Percentiles rank a stretch among this genome's conserved stretches.
phyloP scores from a whole-genome alignment of 495 filamentous ascomycete species.

The Aspergillus carlsbadensis region DNA sequence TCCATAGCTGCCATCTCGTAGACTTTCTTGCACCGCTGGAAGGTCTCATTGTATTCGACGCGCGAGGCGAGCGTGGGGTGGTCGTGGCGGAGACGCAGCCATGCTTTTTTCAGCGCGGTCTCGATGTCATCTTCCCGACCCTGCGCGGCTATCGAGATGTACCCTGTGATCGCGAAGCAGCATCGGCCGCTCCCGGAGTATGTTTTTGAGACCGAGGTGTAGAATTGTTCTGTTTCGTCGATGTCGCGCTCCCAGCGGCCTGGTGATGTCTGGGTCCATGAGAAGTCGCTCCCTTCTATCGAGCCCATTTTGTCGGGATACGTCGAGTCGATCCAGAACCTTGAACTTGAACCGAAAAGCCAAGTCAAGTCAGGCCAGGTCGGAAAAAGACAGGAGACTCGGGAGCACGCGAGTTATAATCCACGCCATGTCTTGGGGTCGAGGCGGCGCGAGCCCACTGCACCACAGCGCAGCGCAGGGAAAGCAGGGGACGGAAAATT shows the following conservation, averaged over 20 bases:
- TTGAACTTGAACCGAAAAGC: too few species aligned
- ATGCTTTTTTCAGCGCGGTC: slow-evolving; percentile 36
- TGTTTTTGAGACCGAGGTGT: slow-evolving; percentile 32
- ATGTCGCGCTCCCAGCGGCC: slow-evolving; percentile 40
- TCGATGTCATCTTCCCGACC: slow-evolving; percentile 15
- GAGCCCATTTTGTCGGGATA: slow-evolving; percentile 3
- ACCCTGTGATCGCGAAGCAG: slow-evolving; percentile 40
- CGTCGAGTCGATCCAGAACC: too few species aligned
- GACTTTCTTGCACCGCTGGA: slow-evolving; percentile 35
- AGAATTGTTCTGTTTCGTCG: slow-evolving; percentile 47
- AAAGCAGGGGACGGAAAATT: not conserved
- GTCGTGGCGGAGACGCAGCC: slow-evolving; percentile 39
- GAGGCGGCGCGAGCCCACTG: too few species aligned
- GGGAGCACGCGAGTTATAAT: not conserved
- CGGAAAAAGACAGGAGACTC: not conserved
- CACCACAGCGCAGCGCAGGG: too few species aligned
- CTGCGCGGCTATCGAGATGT: slow-evolving; percentile 21
- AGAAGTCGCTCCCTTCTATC: not conserved
- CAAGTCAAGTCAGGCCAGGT: too few species aligned
- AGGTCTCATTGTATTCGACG: slow-evolving; percentile 26
- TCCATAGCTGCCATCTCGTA: slow-evolving; percentile 28
- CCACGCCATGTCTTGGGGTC: not conserved
- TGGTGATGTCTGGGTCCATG: slow-evolving; percentile 8
- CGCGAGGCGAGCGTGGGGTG: slow-evolving; percentile 44
- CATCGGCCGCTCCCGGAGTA: slow-evolving; percentile 38